phyloP scores from a whole-genome alignment of 2,329 filamentous ascomycete genomes.

The Beauveria asiatica region DNA sequence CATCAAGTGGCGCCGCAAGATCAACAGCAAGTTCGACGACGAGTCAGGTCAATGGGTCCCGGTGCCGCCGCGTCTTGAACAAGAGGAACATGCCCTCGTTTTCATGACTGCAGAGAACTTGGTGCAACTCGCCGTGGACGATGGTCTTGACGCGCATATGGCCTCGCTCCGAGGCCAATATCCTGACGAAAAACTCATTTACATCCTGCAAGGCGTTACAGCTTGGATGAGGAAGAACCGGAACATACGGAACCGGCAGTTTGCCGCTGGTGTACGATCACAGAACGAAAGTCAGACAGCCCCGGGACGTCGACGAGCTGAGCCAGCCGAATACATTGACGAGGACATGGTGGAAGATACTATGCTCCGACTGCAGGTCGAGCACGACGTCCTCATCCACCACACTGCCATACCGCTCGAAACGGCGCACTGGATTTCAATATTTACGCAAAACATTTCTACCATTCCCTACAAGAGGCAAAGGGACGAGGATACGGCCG shows the following conservation, averaged over 20 bases:
- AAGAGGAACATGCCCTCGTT: slow-evolving; percentile 55
- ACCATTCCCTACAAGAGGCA: slow-evolving; percentile 62
- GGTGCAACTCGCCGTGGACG: slow-evolving; percentile 46
- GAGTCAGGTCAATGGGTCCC: slow-evolving; percentile 58
- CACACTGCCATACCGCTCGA: slow-evolving; percentile 54
- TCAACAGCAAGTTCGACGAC: slow-evolving; percentile 54
- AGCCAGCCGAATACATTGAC: slow-evolving; percentile 43
- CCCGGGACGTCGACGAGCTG: slow-evolving; percentile 31
- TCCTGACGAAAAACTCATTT: slow-evolving; percentile 48
- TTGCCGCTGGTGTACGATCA: slow-evolving; percentile 53
- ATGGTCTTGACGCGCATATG: slow-evolving; percentile 52
- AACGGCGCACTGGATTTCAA: slow-evolving; percentile 63
- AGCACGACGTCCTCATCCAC: slow-evolving; percentile 59
- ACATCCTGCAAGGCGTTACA: slow-evolving; percentile 62
- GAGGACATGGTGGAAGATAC: slow-evolving; percentile 64
- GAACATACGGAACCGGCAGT: slow-evolving; percentile 58
- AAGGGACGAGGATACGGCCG: slow-evolving; percentile 38
- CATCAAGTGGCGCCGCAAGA: slow-evolving; percentile 61
- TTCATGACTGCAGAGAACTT: slow-evolving; percentile 57
- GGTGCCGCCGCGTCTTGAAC: slow-evolving; percentile 37
- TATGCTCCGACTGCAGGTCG: slow-evolving; percentile 59
- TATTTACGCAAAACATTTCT: slow-evolving; percentile 72
- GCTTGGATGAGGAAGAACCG: slow-evolving; percentile 61
- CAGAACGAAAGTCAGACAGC: slow-evolving; percentile 18
- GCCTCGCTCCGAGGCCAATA: slow-evolving; percentile 45